Percentiles rank a stretch among this genome's conserved stretches.
Evolutionary conservation across 805 yeast genomes (phyloP).

Genomic region (Candida sithepensis): DNA sequence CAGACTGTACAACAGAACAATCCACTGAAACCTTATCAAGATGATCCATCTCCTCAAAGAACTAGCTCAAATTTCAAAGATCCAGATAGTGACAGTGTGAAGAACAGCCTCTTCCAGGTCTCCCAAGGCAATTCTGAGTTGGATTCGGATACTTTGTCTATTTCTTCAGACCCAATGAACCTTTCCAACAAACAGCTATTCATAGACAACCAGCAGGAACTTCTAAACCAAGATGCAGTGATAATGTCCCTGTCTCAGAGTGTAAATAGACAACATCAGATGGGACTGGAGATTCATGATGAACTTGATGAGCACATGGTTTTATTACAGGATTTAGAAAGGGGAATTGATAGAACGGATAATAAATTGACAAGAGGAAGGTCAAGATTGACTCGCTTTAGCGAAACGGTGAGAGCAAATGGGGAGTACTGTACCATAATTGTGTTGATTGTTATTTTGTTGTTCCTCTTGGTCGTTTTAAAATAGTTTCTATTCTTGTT

Average conservation of each 20-base stretch:
- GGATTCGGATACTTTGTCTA: conserved; percentile 3
- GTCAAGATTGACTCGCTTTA: conserved; percentile 36
- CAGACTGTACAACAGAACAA: conserved; percentile 2
- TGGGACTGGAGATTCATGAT: conserved; percentile 43
- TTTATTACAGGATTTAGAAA: conserved; percentile 47
- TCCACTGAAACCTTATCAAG: conserved; percentile 10
- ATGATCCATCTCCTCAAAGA: conserved; percentile 5
- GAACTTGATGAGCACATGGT: conserved; percentile 49
- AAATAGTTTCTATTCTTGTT: conserved; percentile 19
- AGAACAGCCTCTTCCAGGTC: conserved; percentile 7
- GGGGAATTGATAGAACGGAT: conserved; percentile 40
- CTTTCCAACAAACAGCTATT: conserved; percentile 30
- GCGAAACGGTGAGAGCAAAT: conserved; percentile 40
- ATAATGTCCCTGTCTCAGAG: conserved; percentile 39
- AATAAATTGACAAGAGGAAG: conserved; percentile 39
- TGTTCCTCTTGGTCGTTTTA: conserved; percentile 40
- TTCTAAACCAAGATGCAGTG: conserved; percentile 43
- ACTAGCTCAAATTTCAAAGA: background rate
- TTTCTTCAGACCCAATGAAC: conserved; percentile 10
- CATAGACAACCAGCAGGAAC: conserved; percentile 41
- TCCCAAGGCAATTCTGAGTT: background rate
- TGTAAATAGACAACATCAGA: conserved; percentile 39
- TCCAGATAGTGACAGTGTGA: background rate
- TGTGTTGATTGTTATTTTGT: conserved; percentile 38
- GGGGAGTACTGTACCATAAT: conserved; percentile 49